These are phyloP conservation scores for Papiliotrema flavescens DNA, from an alignment of 1,284 basidiomycete species.

Conservation along the genomic window DNA sequence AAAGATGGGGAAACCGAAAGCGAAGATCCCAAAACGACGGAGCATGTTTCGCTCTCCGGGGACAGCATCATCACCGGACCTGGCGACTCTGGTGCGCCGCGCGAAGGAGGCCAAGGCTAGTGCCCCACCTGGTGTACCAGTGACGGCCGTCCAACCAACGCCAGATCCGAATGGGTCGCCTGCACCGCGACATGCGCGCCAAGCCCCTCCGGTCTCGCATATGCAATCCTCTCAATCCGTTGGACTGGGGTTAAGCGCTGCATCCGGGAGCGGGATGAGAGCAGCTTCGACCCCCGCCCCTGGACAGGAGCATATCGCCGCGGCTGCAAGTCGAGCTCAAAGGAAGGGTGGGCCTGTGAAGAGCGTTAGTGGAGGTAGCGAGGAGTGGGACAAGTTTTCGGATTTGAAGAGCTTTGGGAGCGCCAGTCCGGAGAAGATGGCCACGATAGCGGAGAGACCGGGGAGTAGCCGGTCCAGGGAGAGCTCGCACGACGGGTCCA, in stretches of 20 bases:
- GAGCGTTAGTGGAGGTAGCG: conserved; percentile 1
- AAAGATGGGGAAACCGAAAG: conserved; percentile 13
- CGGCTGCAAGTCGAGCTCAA: no score
- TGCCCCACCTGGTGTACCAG: background rate
- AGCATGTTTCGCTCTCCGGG: conserved; percentile 82
- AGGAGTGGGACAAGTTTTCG: conserved; percentile 13
- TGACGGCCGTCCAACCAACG: background rate
- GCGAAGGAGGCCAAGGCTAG: conserved; percentile 58
- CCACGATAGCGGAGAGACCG: conserved; percentile 26
- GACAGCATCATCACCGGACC: conserved; percentile 80
- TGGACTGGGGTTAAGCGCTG: background rate
- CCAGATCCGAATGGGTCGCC: background rate
- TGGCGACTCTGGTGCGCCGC: conserved; percentile 75
- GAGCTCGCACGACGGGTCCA: conserved; percentile 24
- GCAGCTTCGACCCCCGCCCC: no score
- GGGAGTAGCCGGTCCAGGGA: conserved; percentile 9
- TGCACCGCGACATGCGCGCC: background rate
- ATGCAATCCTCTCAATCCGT: background rate
- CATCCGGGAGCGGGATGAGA: background rate
- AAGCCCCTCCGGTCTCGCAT: background rate
- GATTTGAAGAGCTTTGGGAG: conserved; percentile 7
- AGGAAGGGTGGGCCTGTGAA: no score
- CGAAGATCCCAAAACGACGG: conserved; percentile 58
- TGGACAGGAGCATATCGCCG: no score
- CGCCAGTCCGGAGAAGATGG: conserved; percentile 19